Evolutionary conservation across 352 stramenopile genomes (phyloP).

Genomic region (Aphanomyces cochlioides): DNA sequence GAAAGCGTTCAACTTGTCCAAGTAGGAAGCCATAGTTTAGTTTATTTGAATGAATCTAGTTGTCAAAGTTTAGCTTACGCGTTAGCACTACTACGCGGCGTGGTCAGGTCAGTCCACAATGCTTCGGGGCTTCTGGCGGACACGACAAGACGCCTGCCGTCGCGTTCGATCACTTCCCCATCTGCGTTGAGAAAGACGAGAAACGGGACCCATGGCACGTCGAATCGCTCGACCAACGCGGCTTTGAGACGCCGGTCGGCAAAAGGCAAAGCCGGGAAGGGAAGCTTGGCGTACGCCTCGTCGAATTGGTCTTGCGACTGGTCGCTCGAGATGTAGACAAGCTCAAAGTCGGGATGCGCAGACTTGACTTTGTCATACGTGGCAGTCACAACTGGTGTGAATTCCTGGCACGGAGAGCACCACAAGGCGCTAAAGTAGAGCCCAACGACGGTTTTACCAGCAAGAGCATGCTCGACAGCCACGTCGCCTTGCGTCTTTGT

Average conservation of each 20-base stretch:
- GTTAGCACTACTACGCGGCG: no score
- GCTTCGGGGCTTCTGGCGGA: slow-evolving; percentile 39
- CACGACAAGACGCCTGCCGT: slow-evolving; percentile 75
- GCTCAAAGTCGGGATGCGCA: slow-evolving; percentile 84
- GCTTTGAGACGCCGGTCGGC: slow-evolving; percentile 70
- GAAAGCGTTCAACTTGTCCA: slow-evolving; percentile 19
- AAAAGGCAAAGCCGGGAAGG: slow-evolving; percentile 92
- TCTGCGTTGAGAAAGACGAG: slow-evolving; percentile 86
- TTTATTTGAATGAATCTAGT: no score
- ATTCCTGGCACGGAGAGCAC: slow-evolving; percentile 90
- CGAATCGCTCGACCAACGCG: slow-evolving; percentile 73
- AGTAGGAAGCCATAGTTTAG: not conserved
- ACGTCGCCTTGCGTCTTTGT: not conserved
- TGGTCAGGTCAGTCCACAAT: not conserved
- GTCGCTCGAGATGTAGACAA: slow-evolving; percentile 88
- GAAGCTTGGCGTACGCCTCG: slow-evolving; percentile 90
- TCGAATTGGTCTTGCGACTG: slow-evolving; percentile 63
- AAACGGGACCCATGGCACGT: slow-evolving; percentile 86
- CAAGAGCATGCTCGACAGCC: slow-evolving; percentile 38
- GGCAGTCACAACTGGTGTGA: slow-evolving; percentile 90
- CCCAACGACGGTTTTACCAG: slow-evolving; percentile 76
- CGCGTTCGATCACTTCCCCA: slow-evolving; percentile 67
- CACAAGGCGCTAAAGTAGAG: slow-evolving; percentile 96
- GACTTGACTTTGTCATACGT: slow-evolving; percentile 88
- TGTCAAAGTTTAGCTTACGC: no score